Base-by-base conservation (phyloP, 495 filamentous ascomycete species). In the Penicillium canescens region DNA sequence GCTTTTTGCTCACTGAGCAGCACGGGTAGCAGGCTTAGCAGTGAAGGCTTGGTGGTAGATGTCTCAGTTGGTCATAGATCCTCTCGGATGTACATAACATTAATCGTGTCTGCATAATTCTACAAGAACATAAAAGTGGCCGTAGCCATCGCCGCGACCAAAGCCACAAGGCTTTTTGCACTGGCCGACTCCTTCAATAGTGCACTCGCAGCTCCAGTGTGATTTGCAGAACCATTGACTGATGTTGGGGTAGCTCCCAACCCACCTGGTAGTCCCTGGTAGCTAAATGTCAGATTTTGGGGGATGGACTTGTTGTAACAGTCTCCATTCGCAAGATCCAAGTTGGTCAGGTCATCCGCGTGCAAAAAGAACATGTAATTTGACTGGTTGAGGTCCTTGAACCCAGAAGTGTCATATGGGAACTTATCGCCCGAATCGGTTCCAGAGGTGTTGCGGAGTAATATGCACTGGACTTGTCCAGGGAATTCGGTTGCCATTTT, bases 341-440 rank as follows among this genome's bases (percentile, higher is more conserved):
- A 73, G 13, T 76, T 74, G 5, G 48, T 77, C 12, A 92, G 74
- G 60, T 92, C 89, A 65, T 91, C 85, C 0, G 89, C 76, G 2
- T 82, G 74, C 3, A 72, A 67, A 72, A 92, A 92, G 74, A 92
- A 92, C 88, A 92, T 91, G 63, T 88, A 92, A 60, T 66, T 76
- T 39, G 72, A 71, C 60, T 82, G 78, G 31, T 86, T 78, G 26
- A 92, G 50, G 4, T 68, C 73, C 64, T 86, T 60, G 68, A 92
- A 91, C n/a, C 81, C 82, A 6, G 65, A 75, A 0, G 89, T 92
- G 61, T 92, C 78, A 62, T 92, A 91, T 0, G 88, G 88, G 64
- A 90, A 90, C 31, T 75, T 72, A 54, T 82, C 74, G 0, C 69
- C 74, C 0, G 68, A 33, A 60, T 92, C 89, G 0, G 87, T 91